Conservation (phyloP, 2,329 filamentous ascomycete genomes). For the Chaetomium strumarium region DNA sequence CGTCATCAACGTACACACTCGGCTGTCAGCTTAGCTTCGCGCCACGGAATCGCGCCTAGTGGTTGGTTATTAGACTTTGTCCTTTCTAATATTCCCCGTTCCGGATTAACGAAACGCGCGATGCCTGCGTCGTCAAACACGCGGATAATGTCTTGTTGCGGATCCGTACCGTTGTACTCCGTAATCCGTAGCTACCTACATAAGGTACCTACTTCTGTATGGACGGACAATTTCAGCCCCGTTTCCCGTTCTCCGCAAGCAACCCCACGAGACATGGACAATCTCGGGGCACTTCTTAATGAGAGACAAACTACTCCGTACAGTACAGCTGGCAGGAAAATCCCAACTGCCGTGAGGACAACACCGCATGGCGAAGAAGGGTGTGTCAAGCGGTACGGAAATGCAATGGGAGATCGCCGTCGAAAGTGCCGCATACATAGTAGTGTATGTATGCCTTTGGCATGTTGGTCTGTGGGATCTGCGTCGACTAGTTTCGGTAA, state of each 20-base stretch:
- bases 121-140: background rate
- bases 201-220: no score
- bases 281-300: no score
- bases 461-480: slow-evolving; percentile 13
- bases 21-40: background rate
- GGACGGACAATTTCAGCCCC: slow-evolving; percentile 3
- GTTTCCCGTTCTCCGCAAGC: background rate
- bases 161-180: no score
- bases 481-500: background rate
- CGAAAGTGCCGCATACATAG: slow-evolving; percentile 14
- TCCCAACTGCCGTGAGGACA: background rate
- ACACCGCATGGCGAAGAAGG: background rate
- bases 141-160: background rate
- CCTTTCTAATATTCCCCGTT: slow-evolving; percentile 10
- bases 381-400: slow-evolving; percentile 14
- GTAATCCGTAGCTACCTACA: no score
- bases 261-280: background rate
- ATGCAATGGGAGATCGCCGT: slow-evolving; percentile 19
- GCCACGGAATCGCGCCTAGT: background rate
- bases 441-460: slow-evolving; percentile 8
- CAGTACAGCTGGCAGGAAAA: background rate
- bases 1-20: background rate
- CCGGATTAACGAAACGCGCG: background rate
- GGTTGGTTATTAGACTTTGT: background rate
- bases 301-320: no score